A percentile compares a stretch with the other conserved stretches of the same genome.
Conservation (phyloP, 2,329 filamentous ascomycete genomes). For the Penicillium sclerotigenum region DNA sequence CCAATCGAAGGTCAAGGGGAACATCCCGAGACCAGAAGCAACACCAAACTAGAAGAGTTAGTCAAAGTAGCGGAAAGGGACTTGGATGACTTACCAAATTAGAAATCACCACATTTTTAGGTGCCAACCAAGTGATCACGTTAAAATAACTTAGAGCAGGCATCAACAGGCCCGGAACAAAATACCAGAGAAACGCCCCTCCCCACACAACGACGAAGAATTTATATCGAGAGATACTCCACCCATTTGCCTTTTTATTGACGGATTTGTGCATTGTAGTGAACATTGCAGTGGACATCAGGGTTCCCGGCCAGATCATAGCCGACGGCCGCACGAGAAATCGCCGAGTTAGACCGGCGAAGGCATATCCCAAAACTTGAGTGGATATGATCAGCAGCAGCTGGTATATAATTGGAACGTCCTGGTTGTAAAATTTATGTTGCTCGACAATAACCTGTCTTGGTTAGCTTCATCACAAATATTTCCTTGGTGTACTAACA, state of each 20-base stretch:
- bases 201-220: conserved; percentile 77
- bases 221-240: conserved; percentile 76
- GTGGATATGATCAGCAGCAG: conserved; percentile 80
- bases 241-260: conserved; percentile 76
- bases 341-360: conserved; percentile 75
- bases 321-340: conserved; percentile 81
- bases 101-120: conserved; percentile 78
- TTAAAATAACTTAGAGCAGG: conserved; percentile 86
- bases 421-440: conserved; percentile 82
- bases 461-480: neutral
- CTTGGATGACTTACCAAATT: conserved; percentile 56
- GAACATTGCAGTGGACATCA: conserved; percentile 89
- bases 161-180: conserved; percentile 76
- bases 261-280: conserved; percentile 79
- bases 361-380: conserved; percentile 81
- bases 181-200: conserved; percentile 75
- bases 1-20: conserved; percentile 89
- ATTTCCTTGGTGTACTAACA: conserved; percentile 37
- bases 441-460: conserved; percentile 75
- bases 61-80: neutral
- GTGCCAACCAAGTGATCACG: conserved; percentile 83
- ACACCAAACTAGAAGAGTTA: conserved; percentile 62
- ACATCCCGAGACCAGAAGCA: conserved; percentile 76
- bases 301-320: conserved; percentile 88
- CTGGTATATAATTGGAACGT: conserved; percentile 73